phyloP scores from a whole-genome alignment of 176 grass and related monocot genomes.

The Lolium rigidum region DNA sequence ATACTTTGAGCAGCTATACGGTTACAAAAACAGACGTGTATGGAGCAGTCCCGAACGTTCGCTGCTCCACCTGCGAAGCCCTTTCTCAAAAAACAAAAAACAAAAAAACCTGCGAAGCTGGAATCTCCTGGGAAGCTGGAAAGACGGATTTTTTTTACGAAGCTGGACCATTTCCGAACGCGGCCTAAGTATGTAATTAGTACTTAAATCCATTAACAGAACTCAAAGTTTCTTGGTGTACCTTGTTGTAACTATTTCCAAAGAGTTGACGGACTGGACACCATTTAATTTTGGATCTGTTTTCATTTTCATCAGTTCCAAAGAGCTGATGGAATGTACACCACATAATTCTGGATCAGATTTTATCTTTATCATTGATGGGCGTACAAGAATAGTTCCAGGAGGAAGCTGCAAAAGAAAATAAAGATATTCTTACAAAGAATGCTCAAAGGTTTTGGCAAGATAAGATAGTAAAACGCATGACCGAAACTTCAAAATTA shows the following conservation, averaged over 20 bases:
- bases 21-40: background rate
- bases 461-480: background rate
- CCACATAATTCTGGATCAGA: conserved; percentile 43
- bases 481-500: no score
- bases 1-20: background rate
- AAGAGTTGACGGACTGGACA: conserved; percentile 53
- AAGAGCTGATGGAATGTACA: background rate
- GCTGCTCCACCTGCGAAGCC: background rate
- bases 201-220: background rate
- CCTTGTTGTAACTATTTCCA: conserved; percentile 72
- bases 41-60: background rate
- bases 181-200: background rate
- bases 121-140: no score
- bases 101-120: no score
- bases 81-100: no score
- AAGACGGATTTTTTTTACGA: no score
- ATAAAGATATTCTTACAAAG: conserved; percentile 22
- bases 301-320: no score
- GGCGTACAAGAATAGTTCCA: conserved; percentile 54
- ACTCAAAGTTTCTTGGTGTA: conserved; percentile 25
- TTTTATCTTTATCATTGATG: conserved; percentile 73
- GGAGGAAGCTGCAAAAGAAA: conserved; percentile 60
- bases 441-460: background rate
- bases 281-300: no score
- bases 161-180: no score